A percentile compares a stretch with the other conserved stretches of the same genome.
phyloP scores from a whole-genome alignment of 2,329 filamentous ascomycete species.

The Exserohilum rostratum region DNA sequence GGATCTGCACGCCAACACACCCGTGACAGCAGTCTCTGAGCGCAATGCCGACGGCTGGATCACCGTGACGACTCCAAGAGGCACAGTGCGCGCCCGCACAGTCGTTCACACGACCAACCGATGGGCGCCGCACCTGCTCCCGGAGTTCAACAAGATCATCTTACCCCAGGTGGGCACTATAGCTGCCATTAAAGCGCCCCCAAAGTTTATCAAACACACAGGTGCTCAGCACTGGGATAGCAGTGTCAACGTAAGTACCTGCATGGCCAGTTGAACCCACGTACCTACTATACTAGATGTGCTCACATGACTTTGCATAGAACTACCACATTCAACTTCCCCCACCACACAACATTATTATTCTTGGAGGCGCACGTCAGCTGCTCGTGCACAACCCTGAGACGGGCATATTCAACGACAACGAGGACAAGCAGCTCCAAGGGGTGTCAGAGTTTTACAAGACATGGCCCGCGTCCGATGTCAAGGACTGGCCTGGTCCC shows the following conservation, averaged over 20 bases:
- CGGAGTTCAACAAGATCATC: slow-evolving; percentile 13
- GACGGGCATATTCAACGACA: slow-evolving; percentile 5
- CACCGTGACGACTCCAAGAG: slow-evolving; percentile 7
- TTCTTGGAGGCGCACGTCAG: slow-evolving; percentile 17
- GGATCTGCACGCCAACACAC: slow-evolving; percentile 10
- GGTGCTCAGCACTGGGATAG: slow-evolving; percentile 19
- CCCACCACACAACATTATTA: slow-evolving; percentile 17
- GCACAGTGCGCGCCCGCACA: slow-evolving; percentile 8
- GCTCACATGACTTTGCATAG: neutral
- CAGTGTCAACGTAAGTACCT: slow-evolving; percentile 11
- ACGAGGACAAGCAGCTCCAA: slow-evolving; percentile 10
- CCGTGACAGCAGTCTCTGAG: slow-evolving; percentile 13
- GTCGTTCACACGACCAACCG: slow-evolving; percentile 18
- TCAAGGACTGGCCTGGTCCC: slow-evolving; percentile 5
- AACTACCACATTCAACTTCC: slow-evolving; percentile 19
- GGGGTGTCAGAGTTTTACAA: slow-evolving; percentile 13
- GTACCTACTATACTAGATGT: neutral
- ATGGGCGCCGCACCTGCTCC: slow-evolving; percentile 19
- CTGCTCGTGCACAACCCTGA: slow-evolving; percentile 11
- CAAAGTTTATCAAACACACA: slow-evolving; percentile 14
- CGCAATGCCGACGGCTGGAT: slow-evolving; percentile 11
- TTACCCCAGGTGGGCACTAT: slow-evolving; percentile 6
- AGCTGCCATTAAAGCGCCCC: slow-evolving; percentile 13
- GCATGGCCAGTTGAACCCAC: neutral
- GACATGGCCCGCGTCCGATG: slow-evolving; percentile 14